Base-by-base conservation (phyloP, 305 asterid species). In the Fraxinus baroniana region DNA sequence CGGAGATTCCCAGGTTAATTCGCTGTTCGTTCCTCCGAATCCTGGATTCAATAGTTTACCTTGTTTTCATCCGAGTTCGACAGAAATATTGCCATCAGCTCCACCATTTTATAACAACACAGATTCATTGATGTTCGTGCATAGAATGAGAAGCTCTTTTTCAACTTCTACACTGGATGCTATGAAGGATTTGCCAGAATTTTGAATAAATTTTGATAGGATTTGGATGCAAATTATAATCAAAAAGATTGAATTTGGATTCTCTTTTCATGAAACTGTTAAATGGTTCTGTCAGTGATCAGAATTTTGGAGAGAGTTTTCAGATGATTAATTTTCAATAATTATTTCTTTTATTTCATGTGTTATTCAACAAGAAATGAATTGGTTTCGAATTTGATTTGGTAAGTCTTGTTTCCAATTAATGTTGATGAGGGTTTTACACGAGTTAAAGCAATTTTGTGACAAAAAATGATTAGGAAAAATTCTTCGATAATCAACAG, bases 141-240 rank as follows among this genome's bases (percentile, higher is more conserved):
- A 83, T 4, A 70, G 79, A 57, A 52, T 86, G 35, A 80, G 81
- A 76, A 87, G 76, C 57, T 82, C 87, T 7, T 60, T 78, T 22
- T 49, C 89, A 20, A 74, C 85, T 22, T 72, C 86, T 10, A 76
- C 84, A 28, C 30, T 85, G 52, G 90, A 83, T 17, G 77, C 77
- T 70, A 77, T 86, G 87, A 84, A 75, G 26, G 88, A 86, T 55
- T 68, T 88, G 30, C 85, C 85, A n/a, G 83, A 86, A 1, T 80
- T 78, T 84, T 86, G 80, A 86, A 15, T 41, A 41, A 41, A 10
- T 41, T 41, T 10, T 3, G 52, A 10, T 41, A 41, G 17, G 15
- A 46, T 13, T 46, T 46, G 4, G 57, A 46, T 46, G 57, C 57
- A 46, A 18, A 13, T 8, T 46, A 46, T 13, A 46, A 13, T 1